Base-by-base conservation (phyloP, 2,329 filamentous ascomycete species). In the Aspergillus pseudonomiae region DNA sequence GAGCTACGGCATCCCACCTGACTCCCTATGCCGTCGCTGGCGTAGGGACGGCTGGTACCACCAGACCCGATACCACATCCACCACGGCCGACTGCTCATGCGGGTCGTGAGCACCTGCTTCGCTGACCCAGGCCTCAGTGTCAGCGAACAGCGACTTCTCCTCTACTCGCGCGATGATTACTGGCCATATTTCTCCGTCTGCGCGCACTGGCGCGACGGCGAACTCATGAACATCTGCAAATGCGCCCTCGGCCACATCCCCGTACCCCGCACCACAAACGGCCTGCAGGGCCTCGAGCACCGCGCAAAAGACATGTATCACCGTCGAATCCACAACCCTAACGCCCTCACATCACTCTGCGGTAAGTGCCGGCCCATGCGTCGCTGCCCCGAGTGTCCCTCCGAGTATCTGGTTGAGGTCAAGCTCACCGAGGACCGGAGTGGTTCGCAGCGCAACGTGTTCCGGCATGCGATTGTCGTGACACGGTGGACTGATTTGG, bases 321-420 rank as follows among this genome's bases (percentile, higher is more conserved):
- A 64, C 53, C 71, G 68, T 10, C 70, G 63, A 19, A 45, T 53
- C 6, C 74, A 72, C 59, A 73, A 75, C 67, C 75, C 72, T 41
- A 80, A 82, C 59, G 81, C 87, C 45, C 78, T 85, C 12, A 66
- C 72, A 26, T 79, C 75, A 1, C 77, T 86, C 7, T 89, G 87
- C 70, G 79, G 80, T 1, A 75, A 80, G 19, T 89, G 87, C 71
- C 78, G 83, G 9, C 86, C 86, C 3, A 87, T 88, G 79, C 80
- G 87, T 4, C 78, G 87, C 36, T 89, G 87, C 73, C 85, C 86
- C 0, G 82, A 86, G 59, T 89, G 87, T 72, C 86, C 87, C 1
- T 85, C 85, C 0, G 87, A 89, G 70, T 89, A 89, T 65, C 75
- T 89, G 12, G 79, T 88, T 55, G 86, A 89, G 71, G 72, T 89